Conservation (phyloP, 192 early-diverging fungal species). For the Backusella tuberculispora region DNA sequence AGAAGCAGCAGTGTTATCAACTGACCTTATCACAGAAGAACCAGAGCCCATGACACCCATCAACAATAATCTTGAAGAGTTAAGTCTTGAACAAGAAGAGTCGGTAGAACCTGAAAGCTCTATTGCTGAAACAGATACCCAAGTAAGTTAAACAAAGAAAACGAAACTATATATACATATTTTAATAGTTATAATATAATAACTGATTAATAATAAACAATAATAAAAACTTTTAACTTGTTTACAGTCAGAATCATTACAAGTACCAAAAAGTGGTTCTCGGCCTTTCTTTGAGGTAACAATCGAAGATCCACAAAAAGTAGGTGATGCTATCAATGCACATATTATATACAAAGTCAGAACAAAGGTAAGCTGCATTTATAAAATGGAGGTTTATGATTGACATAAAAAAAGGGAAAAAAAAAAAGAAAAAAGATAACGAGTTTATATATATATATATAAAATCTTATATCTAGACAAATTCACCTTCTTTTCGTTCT, state of each 20-base stretch:
- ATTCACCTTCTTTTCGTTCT: constrained; percentile 74
- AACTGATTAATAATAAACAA: background rate
- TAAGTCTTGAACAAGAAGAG: constrained; percentile 13
- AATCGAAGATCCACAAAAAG: constrained; percentile 88
- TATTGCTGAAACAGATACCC: constrained; percentile 14
- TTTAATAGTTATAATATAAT: background rate
- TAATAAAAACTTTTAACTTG: background rate
- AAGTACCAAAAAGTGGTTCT: constrained; percentile 44
- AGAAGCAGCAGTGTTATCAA: background rate
- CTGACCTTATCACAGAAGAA: constrained; percentile 3
- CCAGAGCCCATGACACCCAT: background rate
- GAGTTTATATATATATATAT: background rate
- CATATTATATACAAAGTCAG: constrained; percentile 88
- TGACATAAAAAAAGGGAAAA: background rate
- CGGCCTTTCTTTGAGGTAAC: constrained; percentile 64
- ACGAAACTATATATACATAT: background rate
- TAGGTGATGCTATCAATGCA: constrained; percentile 85
- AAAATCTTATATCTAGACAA: constrained; percentile 55
- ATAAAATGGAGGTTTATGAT: too few species aligned
- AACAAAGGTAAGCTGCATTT: constrained; percentile 63
- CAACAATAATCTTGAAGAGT: background rate
- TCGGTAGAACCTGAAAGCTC: background rate
- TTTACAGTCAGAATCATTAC: constrained; percentile 26
- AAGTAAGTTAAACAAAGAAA: background rate
- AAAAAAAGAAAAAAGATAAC: background rate